phyloP scores from a whole-genome alignment of 441 rosid genomes.

The Mallotus japonicus region DNA sequence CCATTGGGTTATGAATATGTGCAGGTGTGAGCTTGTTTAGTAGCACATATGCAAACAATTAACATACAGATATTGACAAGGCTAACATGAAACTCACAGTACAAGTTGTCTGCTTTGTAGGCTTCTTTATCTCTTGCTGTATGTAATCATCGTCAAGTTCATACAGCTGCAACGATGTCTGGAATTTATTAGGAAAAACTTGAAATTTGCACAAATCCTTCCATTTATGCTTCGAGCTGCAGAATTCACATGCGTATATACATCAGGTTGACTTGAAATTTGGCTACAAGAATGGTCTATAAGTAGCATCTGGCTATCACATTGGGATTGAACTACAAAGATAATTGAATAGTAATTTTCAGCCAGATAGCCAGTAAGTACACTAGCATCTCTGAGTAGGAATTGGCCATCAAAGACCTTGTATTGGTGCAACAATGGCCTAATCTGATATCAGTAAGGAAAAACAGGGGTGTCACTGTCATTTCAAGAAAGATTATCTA shows the following conservation, averaged over 20 bases:
- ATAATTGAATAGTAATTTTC: background rate
- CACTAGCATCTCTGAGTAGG: background rate
- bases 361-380: background rate
- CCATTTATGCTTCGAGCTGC: constrained; percentile 71
- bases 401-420: background rate
- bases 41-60: background rate
- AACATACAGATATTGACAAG: background rate
- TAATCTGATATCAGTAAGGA: background rate
- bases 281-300: constrained; percentile 1
- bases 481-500: background rate
- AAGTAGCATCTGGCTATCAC: background rate
- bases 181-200: constrained; percentile 79
- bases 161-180: constrained; percentile 67
- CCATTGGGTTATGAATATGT: background rate
- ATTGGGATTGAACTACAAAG: background rate
- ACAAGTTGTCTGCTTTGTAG: constrained; percentile 63
- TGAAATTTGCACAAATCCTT: constrained; percentile 78
- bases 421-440: background rate
- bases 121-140: constrained; percentile 84
- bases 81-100: constrained; percentile 50
- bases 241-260: constrained; percentile 9
- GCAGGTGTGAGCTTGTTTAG: background rate
- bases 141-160: constrained; percentile 93
- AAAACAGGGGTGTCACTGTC: background rate
- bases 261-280: background rate